phyloP scores from a whole-genome alignment of 805 yeast species.

The Phaffomyces opuntiae region DNA sequence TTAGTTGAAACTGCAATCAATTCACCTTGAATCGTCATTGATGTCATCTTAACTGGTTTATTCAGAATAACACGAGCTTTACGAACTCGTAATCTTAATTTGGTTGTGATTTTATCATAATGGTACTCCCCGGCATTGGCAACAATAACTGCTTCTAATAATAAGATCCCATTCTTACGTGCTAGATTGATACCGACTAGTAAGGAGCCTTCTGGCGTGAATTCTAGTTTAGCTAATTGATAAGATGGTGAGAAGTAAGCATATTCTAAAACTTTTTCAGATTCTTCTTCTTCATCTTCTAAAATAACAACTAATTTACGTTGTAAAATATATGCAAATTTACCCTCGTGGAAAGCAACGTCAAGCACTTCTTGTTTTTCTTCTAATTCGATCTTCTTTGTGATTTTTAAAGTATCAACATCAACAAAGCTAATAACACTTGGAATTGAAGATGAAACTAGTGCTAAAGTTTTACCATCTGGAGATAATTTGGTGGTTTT shows the following conservation, averaged over 20 bases:
- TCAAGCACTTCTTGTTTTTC: conserved; percentile 49
- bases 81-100: conserved; percentile 23
- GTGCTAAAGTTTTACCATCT: conserved; percentile 57
- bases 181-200: conserved; percentile 39
- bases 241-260: conserved; percentile 18
- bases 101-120: neutral
- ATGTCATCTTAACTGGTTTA: conserved; percentile 38
- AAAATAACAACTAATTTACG: conserved; percentile 29
- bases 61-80: conserved; percentile 36
- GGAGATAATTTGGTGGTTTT: conserved; percentile 52
- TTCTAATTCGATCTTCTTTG: conserved; percentile 44
- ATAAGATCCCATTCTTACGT: conserved; percentile 34
- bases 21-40: conserved; percentile 20
- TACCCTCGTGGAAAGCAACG: conserved; percentile 55
- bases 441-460: conserved; percentile 63
- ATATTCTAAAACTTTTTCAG: conserved; percentile 9
- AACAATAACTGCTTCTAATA: conserved; percentile 23
- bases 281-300: conserved; percentile 5
- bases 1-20: conserved; percentile 37
- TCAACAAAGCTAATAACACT: conserved; percentile 56
- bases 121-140: conserved; percentile 1
- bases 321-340: conserved; percentile 57
- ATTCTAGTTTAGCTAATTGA: conserved; percentile 36
- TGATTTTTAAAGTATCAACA: conserved; percentile 45
- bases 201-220: conserved; percentile 27